phyloP scores from a whole-genome alignment of 1,139 yeast genomes.

The Candida tropicalis region DNA sequence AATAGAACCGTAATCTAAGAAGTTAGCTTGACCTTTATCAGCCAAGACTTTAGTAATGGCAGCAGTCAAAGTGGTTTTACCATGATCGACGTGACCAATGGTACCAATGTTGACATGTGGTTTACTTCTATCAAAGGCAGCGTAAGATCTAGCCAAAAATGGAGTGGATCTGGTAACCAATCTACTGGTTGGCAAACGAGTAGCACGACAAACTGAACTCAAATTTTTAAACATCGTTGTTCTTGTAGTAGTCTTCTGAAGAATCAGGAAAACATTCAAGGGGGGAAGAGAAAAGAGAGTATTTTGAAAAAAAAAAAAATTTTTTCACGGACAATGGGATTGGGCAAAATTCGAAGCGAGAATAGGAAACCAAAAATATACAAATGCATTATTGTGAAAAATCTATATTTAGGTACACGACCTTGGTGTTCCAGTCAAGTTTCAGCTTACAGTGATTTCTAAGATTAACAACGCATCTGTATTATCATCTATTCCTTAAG shows the following conservation, averaged over 20 bases:
- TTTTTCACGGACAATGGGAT: slow-evolving; percentile 4
- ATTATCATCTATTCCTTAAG: background rate
- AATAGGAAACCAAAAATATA: background rate
- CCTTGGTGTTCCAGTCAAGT: too few species aligned
- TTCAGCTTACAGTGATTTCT: too few species aligned
- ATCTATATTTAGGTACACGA: too few species aligned
- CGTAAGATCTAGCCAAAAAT: slow-evolving; percentile 48
- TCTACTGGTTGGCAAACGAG: slow-evolving; percentile 8
- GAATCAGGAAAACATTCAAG: background rate
- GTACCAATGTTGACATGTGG: slow-evolving; percentile 98
- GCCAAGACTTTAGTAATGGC: slow-evolving; percentile 96
- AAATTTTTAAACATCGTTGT: slow-evolving; percentile 27
- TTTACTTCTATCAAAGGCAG: slow-evolving; percentile 85
- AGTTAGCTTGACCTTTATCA: slow-evolving; percentile 85
- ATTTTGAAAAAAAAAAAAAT: background rate
- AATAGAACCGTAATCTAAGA: slow-evolving; percentile 89
- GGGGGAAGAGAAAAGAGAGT: background rate
- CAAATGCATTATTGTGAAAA: too few species aligned
- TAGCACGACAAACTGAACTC: slow-evolving; percentile 22
- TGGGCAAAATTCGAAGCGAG: background rate
- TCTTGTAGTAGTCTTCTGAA: background rate
- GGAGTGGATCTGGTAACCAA: slow-evolving; percentile 13
- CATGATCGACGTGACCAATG: slow-evolving; percentile 94
- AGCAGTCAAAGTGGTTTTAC: slow-evolving; percentile 97
- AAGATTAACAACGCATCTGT: too few species aligned